Percentiles rank a stretch among this genome's conserved stretches.
phyloP scores from a whole-genome alignment of 306 rosid species.

The Lablab purpureus region DNA sequence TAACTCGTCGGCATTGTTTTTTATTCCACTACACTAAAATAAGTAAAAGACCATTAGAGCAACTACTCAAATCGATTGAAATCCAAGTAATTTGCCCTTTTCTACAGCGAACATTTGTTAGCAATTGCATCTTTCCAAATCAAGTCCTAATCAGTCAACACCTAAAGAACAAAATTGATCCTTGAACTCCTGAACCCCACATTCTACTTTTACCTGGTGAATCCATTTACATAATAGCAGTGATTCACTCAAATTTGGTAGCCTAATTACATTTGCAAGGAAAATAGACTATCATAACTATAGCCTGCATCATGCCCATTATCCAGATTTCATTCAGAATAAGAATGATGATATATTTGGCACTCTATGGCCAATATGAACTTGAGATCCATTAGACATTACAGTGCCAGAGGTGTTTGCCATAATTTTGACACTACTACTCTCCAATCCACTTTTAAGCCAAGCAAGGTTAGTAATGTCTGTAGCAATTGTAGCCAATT shows the following conservation, averaged over 20 bases:
- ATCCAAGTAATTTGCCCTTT: too few species aligned
- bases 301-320: slow-evolving; percentile 18
- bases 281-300: slow-evolving; percentile 26
- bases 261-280: slow-evolving; percentile 20
- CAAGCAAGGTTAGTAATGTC: slow-evolving; percentile 94
- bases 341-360: slow-evolving; percentile 27
- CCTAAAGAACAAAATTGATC: background rate
- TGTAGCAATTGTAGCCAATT: slow-evolving; percentile 90
- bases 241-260: slow-evolving; percentile 36
- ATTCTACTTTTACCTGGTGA: slow-evolving; percentile 30
- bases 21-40: too few species aligned
- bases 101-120: too few species aligned
- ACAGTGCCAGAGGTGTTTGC: slow-evolving; percentile 65
- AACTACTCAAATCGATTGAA: too few species aligned
- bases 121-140: background rate
- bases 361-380: slow-evolving; percentile 54
- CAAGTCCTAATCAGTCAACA: slow-evolving; percentile 15
- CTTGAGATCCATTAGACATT: slow-evolving; percentile 56
- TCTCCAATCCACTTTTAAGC: slow-evolving; percentile 96
- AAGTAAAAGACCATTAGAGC: too few species aligned
- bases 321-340: slow-evolving; percentile 18
- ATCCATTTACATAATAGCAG: slow-evolving; percentile 48
- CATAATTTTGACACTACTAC: slow-evolving; percentile 70
- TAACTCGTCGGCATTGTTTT: too few species aligned
- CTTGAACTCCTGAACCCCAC: slow-evolving; percentile 31